phyloP scores from a whole-genome alignment of 1,284 basidiomycete species.

The Caloboletus firmus region DNA sequence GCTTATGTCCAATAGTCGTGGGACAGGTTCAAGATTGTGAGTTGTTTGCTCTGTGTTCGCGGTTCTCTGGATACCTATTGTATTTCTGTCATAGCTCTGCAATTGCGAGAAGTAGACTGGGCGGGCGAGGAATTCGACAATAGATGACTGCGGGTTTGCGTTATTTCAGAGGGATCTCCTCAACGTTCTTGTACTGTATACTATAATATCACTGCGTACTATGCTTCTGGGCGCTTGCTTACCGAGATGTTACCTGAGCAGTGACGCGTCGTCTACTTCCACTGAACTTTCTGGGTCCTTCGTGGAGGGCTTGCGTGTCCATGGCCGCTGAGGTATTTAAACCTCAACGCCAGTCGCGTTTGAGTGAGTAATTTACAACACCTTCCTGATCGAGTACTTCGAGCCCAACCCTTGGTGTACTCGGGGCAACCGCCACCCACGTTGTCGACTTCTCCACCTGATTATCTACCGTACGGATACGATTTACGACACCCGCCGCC shows the following conservation, averaged over 20 bases:
- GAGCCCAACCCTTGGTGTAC: neutral
- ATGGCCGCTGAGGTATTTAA: constrained; percentile 16
- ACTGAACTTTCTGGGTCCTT: constrained; percentile 27
- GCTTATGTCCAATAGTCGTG: constrained; percentile 49
- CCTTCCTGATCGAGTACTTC: constrained; percentile 31
- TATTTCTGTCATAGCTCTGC: constrained; percentile 40
- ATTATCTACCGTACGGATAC: constrained; percentile 14
- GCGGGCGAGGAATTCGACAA: constrained; percentile 35
- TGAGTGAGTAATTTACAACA: constrained; percentile 8
- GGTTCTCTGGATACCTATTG: neutral
- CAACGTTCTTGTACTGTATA: neutral
- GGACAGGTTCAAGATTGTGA: constrained; percentile 29
- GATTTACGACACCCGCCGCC: neutral
- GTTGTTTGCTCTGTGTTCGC: constrained; percentile 11
- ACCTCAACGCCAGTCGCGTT: neutral
- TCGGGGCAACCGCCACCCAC: neutral
- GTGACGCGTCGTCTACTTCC: constrained; percentile 26
- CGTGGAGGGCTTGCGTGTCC: constrained; percentile 23
- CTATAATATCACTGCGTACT: constrained; percentile 6
- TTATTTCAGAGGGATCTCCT: neutral
- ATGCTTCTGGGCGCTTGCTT: constrained; percentile 12
- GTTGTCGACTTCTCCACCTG: neutral
- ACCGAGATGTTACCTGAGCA: constrained; percentile 3
- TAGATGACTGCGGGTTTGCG: constrained; percentile 11
- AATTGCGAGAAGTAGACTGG: constrained; percentile 44